Conservation (phyloP, 345 rosid genomes). For the Rhizophora apiculata region DNA sequence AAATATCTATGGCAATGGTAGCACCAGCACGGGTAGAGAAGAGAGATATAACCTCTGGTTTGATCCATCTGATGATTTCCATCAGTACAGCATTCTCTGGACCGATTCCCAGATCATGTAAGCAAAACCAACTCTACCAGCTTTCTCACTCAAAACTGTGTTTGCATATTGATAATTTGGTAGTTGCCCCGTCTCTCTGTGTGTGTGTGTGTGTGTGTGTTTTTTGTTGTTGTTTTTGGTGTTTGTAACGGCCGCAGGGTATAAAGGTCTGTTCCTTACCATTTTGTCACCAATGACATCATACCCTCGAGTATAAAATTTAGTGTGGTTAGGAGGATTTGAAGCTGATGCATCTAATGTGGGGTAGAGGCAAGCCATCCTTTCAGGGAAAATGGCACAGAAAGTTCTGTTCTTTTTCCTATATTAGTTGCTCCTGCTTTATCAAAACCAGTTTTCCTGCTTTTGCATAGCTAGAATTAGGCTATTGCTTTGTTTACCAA, state of each 20-base stretch:
- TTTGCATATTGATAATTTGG: not conserved
- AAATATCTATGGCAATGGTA: constrained; percentile 90
- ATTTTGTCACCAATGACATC: constrained; percentile 13
- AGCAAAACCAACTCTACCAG: constrained; percentile 24
- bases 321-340: constrained; percentile 13
- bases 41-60: constrained; percentile 97
- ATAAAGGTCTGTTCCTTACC: constrained; percentile 1
- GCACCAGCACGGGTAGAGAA: constrained; percentile 84
- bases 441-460: constrained; percentile 19
- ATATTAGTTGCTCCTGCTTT: constrained; percentile 23
- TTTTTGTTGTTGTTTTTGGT: not conserved
- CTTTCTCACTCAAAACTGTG: not conserved
- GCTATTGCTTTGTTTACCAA: constrained; percentile 16
- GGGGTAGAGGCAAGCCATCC: constrained; percentile 13
- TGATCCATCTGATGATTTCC: constrained; percentile 92
- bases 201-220: not conserved
- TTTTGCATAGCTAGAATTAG: constrained; percentile 5
- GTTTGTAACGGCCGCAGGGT: not conserved
- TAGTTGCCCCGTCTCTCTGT: not conserved
- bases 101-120: constrained; percentile 85
- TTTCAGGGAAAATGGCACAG: constrained; percentile 17
- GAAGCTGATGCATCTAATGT: constrained; percentile 20
- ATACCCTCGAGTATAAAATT: constrained; percentile 6
- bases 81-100: constrained; percentile 91
- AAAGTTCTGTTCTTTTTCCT: constrained; percentile 25